These are phyloP conservation scores for Bryum argenteum DNA, from an alignment of 225 moss, liverwort and hornwort genomes.

Conservation along the genomic window DNA sequence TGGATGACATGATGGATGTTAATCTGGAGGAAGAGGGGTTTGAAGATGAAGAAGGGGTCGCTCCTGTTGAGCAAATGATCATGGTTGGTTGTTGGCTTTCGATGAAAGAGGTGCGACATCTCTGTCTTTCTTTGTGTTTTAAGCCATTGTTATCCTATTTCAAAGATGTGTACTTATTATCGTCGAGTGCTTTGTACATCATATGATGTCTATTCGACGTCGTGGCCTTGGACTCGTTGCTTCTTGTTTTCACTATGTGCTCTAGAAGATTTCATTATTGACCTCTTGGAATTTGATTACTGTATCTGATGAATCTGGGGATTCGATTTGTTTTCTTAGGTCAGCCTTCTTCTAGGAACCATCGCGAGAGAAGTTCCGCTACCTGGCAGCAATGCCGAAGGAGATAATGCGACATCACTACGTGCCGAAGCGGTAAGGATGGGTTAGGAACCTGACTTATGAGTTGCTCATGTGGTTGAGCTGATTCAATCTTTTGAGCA, in stretches of 20 bases:
- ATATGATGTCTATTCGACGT: neutral
- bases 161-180: conserved; percentile 1
- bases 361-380: conserved; percentile 91
- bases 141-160: conserved; percentile 20
- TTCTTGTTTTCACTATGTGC: conserved; percentile 5
- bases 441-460: neutral
- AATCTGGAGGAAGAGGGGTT: conserved; percentile 57
- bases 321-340: conserved; percentile 42
- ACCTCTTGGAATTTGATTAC: conserved; percentile 19
- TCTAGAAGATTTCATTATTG: conserved; percentile 14
- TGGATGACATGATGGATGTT: conserved; percentile 39
- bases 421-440: conserved; percentile 42
- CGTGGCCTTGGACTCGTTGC: conserved; percentile 10
- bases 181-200: conserved; percentile 6
- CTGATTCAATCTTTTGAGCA: neutral
- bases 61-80: conserved; percentile 95
- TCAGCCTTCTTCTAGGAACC: conserved; percentile 96
- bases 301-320: conserved; percentile 22
- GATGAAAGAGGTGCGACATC: conserved; percentile 87
- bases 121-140: conserved; percentile 5
- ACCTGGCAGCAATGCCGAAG: conserved; percentile 55
- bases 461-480: neutral
- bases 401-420: conserved; percentile 35
- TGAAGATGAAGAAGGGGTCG: conserved; percentile 68
- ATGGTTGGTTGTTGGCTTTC: conserved; percentile 99